Evolutionary conservation across 2,329 filamentous ascomycete genomes (phyloP).

Genomic region (Bipolaris zeicola): DNA sequence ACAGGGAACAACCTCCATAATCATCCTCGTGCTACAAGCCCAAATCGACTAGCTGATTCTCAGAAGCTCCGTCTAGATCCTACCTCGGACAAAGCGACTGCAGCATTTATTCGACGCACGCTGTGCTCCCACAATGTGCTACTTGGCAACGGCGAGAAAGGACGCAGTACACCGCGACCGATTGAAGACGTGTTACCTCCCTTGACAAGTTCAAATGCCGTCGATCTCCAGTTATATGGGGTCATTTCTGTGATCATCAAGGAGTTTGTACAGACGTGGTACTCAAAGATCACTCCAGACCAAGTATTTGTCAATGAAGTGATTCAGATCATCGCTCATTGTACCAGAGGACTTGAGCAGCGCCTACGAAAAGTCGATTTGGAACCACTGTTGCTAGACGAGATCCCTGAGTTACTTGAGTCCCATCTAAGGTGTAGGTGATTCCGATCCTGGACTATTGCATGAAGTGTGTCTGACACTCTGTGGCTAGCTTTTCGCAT

Average conservation of each 20-base stretch:
- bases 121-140: conserved; percentile 72
- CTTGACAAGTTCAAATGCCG: conserved; percentile 89
- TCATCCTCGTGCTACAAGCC: conserved; percentile 21
- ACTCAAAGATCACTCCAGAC: conserved; percentile 88
- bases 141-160: conserved; percentile 57
- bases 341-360: conserved; percentile 85
- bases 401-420: conserved; percentile 81
- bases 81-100: conserved; percentile 78
- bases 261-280: conserved; percentile 93
- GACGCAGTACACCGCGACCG: conserved; percentile 64
- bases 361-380: conserved; percentile 81
- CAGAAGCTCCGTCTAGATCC: conserved; percentile 42
- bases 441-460: conserved; percentile 30
- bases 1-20: conserved; percentile 20
- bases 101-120: conserved; percentile 78
- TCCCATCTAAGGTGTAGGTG: conserved; percentile 76
- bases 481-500: conserved; percentile 70
- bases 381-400: conserved; percentile 81
- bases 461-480: conserved; percentile 33
- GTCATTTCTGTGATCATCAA: conserved; percentile 87
- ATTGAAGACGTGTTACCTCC: conserved; percentile 86
- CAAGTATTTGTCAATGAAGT: conserved; percentile 86
- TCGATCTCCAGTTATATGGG: conserved; percentile 92
- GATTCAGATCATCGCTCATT: conserved; percentile 89
- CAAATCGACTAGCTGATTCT: conserved; percentile 25